phyloP scores from a whole-genome alignment of 768 basidiomycete species.

The Russula sp. region DNA sequence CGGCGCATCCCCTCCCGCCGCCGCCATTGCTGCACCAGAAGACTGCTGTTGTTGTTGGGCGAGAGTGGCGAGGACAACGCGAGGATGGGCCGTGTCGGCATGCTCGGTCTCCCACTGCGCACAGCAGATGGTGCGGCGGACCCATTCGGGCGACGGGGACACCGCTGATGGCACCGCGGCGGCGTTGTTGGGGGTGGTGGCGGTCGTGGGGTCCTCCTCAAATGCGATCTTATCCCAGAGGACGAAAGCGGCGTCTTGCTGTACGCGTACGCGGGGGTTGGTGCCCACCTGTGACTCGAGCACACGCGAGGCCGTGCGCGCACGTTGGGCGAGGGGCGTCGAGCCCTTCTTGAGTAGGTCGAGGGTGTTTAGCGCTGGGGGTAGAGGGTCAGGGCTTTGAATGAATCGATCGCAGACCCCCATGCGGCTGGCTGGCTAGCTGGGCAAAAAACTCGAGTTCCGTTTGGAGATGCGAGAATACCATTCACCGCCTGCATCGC shows the following conservation, averaged over 20 bases:
- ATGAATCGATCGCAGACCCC: background rate
- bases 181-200: constrained; percentile 22
- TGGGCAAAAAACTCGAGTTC: background rate
- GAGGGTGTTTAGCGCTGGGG: constrained; percentile 79
- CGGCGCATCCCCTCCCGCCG: background rate
- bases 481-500: background rate
- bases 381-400: constrained; percentile 2
- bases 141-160: constrained; percentile 67
- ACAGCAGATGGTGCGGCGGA: constrained; percentile 77
- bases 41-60: background rate
- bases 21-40: background rate
- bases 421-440: background rate
- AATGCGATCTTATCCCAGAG: constrained; percentile 70
- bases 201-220: constrained; percentile 28
- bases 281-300: constrained; percentile 82
- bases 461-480: background rate
- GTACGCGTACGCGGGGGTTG: constrained; percentile 74
- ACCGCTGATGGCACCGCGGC: constrained; percentile 23
- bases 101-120: constrained; percentile 67
- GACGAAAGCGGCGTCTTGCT: constrained; percentile 75
- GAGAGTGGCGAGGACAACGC: constrained; percentile 56
- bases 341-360: constrained; percentile 91
- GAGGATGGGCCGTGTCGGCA: constrained; percentile 33
- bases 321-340: constrained; percentile 67
- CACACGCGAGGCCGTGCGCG: constrained; percentile 81